A percentile compares a stretch with the other conserved stretches of the same genome.
These are phyloP conservation scores for Pachyrhizus erosus DNA, from an alignment of 306 rosid genomes.

Conservation along the genomic window DNA sequence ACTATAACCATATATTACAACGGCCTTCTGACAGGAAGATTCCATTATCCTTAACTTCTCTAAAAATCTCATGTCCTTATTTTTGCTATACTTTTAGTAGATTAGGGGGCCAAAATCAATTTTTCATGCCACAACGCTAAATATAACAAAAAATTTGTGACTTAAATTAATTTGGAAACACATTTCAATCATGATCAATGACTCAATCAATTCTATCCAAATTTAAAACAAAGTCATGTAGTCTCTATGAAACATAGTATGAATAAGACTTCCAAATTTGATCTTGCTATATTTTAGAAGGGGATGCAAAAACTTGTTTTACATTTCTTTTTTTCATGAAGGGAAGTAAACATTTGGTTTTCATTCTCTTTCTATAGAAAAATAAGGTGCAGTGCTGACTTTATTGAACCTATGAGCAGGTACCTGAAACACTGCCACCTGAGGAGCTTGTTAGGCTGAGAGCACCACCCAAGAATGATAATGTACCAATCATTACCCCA, in stretches of 20 bases:
- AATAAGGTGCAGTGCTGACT: constrained; percentile 1
- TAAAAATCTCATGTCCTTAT: no score
- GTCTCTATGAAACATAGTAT: not conserved
- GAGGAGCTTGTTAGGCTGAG: constrained; percentile 69
- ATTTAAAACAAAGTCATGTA: not conserved
- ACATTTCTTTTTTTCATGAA: not conserved
- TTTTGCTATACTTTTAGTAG: not conserved
- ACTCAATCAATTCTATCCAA: not conserved
- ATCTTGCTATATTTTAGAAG: not conserved
- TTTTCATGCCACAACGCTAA: not conserved
- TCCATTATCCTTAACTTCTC: no score
- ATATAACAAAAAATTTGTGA: not conserved
- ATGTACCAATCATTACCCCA: constrained; percentile 58
- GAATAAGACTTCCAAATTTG: not conserved
- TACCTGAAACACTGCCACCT: constrained; percentile 67
- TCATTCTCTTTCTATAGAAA: not conserved
- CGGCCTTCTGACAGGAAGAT: not conserved
- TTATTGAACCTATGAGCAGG: constrained; percentile 51
- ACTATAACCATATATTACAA: not conserved
- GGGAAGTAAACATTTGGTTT: not conserved
- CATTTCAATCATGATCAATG: not conserved
- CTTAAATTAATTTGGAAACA: not conserved
- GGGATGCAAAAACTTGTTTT: not conserved
- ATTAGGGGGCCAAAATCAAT: not conserved
- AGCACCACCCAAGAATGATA: constrained; percentile 81